Base-by-base conservation (phyloP, 495 filamentous ascomycete species). In the Entonaema liquescens region DNA sequence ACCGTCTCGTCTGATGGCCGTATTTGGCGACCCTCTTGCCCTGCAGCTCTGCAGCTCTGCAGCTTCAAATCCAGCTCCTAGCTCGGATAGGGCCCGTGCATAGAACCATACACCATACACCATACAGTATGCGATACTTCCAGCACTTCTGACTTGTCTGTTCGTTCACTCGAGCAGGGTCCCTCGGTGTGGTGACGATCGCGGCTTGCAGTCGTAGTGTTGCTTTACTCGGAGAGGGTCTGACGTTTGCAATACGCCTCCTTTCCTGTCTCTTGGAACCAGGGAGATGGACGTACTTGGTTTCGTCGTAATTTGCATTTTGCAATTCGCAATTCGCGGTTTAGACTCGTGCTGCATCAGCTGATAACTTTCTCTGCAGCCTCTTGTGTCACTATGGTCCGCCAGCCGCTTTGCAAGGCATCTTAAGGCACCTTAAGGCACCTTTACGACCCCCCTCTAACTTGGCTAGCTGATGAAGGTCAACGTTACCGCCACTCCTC, bases 161-260 rank as follows among this genome's bases (percentile, higher is more conserved):
- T 9, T 33, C 31, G 31, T 29, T 53, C 26, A 17, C 49, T 29
- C 23, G 4, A 53, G 49, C 23, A 28, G 49, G 25, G 2, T 40
- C 29, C 36, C 54, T 65, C 62, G 62, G 64, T 67, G 57, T 67
- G 55, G 67, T 52, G 67, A 64, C 55, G 15, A 59, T 44, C 15
- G 33, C 33, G 13, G 26, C 55, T 25, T 59, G 28, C 11, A 65
- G 40, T 59, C 36, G 29, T 33, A 23, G 44, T 59, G 19, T 64
- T 15, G 54, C 49, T 55, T 65, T 56, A 44, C 61, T 56, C 47
- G 28, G 28, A n/a, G 33, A 60, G 19, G 19, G 35, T 65, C 61
- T 73, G 70, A 73, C 61, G 61, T 66, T 42, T 68, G 28, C 42
- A 68, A 76, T 77, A 75, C 65, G 72, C 64, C 44, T 49, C 62